A percentile compares a stretch with the other conserved stretches of the same genome.
phyloP scores from a whole-genome alignment of 2,329 filamentous ascomycete species.

The Beauveria pseudobassiana region DNA sequence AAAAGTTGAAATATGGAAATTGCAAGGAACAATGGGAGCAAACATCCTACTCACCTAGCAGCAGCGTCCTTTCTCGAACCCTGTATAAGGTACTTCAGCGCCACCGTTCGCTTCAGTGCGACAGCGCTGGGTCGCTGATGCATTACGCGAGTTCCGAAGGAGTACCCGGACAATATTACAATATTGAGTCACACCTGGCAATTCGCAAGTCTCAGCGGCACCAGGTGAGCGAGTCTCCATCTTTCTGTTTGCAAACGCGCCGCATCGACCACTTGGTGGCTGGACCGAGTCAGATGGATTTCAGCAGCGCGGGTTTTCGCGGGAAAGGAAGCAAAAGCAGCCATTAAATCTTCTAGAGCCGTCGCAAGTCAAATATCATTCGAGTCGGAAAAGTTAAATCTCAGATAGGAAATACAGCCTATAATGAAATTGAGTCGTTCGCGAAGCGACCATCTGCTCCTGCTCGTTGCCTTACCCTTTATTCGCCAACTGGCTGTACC shows the following conservation, averaged over 20 bases:
- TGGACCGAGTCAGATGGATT: not conserved
- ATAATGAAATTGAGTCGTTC: not conserved
- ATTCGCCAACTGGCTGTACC: not conserved
- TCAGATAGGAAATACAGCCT: not conserved
- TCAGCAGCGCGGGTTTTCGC: not conserved
- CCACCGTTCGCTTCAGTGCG: not conserved
- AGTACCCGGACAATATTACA: not conserved
- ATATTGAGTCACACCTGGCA: not conserved
- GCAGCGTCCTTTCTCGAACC: not conserved
- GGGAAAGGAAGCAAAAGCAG: not conserved
- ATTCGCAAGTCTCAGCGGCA: not conserved
- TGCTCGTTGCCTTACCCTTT: not conserved
- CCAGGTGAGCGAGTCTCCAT: not conserved
- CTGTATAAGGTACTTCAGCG: not conserved
- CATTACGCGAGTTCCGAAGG: not conserved
- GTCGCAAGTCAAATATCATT: no score
- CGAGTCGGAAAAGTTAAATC: not conserved
- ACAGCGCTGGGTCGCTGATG: not conserved
- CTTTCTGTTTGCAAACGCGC: constrained; percentile 6
- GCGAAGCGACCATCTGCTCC: not conserved
- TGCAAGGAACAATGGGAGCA: not conserved
- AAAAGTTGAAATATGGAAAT: not conserved
- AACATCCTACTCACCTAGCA: not conserved
- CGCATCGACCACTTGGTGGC: not conserved
- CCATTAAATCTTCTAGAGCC: not conserved